Conservation (phyloP, 768 basidiomycete species). For the Leccinum pellstonianum region DNA sequence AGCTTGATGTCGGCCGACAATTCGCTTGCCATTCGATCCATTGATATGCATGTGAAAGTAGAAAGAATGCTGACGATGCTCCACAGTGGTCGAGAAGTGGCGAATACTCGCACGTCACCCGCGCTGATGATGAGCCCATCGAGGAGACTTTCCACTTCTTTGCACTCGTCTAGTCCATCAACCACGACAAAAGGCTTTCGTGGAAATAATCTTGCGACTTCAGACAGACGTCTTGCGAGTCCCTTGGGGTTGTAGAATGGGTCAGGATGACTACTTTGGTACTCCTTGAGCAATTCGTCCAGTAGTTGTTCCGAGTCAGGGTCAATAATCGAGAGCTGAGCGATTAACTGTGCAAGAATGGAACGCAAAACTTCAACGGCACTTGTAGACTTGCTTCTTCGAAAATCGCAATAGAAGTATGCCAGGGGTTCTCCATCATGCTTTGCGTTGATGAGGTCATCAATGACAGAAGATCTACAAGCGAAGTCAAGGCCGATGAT, state of each 20-base stretch:
- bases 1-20: slow-evolving; percentile 12
- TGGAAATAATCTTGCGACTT: not conserved
- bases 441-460: not conserved
- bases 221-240: slow-evolving; percentile 1
- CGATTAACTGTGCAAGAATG: slow-evolving; percentile 16
- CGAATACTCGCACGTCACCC: slow-evolving; percentile 1
- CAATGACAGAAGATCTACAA: not conserved
- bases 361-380: slow-evolving; percentile 19
- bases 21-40: slow-evolving; percentile 2
- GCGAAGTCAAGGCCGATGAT: not conserved
- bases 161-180: slow-evolving; percentile 27
- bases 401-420: slow-evolving; percentile 29
- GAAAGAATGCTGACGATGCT: slow-evolving; percentile 4
- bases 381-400: slow-evolving; percentile 1
- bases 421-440: not conserved
- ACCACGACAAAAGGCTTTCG: slow-evolving; percentile 13
- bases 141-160: slow-evolving; percentile 10
- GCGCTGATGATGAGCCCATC: slow-evolving; percentile 1
- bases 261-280: not conserved
- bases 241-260: slow-evolving; percentile 5
- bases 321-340: not conserved
- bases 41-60: slow-evolving; percentile 9
- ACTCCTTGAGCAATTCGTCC: slow-evolving; percentile 6
- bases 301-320: not conserved
- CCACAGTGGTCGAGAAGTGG: slow-evolving; percentile 11